Conservation (phyloP, 768 basidiomycete genomes). For the Suillus paluster region DNA sequence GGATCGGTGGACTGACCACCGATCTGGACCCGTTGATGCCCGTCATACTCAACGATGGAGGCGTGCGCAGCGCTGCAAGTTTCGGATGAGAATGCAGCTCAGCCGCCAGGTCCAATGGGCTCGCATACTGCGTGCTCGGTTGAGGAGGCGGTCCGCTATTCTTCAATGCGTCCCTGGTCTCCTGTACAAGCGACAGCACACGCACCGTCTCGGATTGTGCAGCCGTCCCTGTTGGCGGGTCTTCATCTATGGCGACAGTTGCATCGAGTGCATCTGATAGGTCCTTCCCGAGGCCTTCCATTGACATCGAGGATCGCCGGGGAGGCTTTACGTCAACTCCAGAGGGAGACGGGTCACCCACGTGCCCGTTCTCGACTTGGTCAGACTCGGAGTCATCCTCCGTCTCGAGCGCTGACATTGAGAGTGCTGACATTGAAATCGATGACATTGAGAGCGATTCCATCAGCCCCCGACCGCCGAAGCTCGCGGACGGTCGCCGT, state of each 20-base stretch:
- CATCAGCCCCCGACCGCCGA: conserved; percentile 39
- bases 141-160: conserved; percentile 3
- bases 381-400: conserved; percentile 45
- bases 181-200: conserved; percentile 5
- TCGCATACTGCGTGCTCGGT: conserved; percentile 11
- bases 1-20: conserved; percentile 59
- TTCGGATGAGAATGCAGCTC: conserved; percentile 52
- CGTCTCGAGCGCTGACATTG: conserved; percentile 58
- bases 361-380: conserved; percentile 9
- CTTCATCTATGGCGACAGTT: conserved; percentile 1
- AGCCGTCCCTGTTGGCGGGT: neutral
- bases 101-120: conserved; percentile 45
- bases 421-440: too few relatives aligned
- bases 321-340: conserved; percentile 14
- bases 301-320: conserved; percentile 28
- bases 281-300: conserved; percentile 37
- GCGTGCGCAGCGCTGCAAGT: conserved; percentile 49
- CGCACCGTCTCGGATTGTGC: conserved; percentile 4
- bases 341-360: conserved; percentile 3
- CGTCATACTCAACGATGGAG: conserved; percentile 32
- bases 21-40: conserved; percentile 22
- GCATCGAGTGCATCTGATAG: conserved; percentile 35
- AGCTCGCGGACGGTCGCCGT: conserved; percentile 23
- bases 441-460: conserved; percentile 57
- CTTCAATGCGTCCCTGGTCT: conserved; percentile 3